Evolutionary conservation across 192 early-diverging fungal species (phyloP).

Genomic region (Rhizoclosmatium globosum): DNA sequence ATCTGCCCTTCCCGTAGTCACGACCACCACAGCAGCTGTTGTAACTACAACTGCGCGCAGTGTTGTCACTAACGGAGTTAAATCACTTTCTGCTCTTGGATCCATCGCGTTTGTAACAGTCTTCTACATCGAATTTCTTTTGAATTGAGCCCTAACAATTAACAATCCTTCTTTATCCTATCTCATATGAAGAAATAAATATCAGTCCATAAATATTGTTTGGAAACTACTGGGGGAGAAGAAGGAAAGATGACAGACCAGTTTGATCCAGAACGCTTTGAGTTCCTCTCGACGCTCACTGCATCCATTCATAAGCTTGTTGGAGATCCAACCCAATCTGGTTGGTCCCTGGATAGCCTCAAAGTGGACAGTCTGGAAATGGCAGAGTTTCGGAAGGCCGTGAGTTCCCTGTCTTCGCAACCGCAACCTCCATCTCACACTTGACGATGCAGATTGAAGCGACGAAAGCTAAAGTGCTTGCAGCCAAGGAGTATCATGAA

Average conservation of each 20-base stretch:
- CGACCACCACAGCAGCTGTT: too few species aligned
- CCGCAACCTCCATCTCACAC: background rate
- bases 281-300: conserved; percentile 4
- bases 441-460: conserved; percentile 3
- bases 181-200: too few species aligned
- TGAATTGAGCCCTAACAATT: too few species aligned
- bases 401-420: background rate
- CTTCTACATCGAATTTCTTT: too few species aligned
- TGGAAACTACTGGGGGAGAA: background rate
- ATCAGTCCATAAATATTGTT: background rate
- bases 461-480: background rate
- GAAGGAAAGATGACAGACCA: background rate
- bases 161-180: too few species aligned
- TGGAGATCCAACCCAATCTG: background rate
- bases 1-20: too few species aligned
- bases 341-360: conserved; percentile 13
- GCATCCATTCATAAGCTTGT: conserved; percentile 7
- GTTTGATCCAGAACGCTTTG: background rate
- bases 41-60: too few species aligned
- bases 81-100: too few species aligned
- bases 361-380: conserved; percentile 7
- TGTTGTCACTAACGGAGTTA: too few species aligned
- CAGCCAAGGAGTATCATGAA: conserved; percentile 2
- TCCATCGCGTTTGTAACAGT: too few species aligned
- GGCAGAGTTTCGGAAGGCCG: conserved; percentile 15